A percentile compares a stretch with the other conserved stretches of the same genome.
Conservation (phyloP, 73 alveolate species). For the Uronychia setigera region DNA sequence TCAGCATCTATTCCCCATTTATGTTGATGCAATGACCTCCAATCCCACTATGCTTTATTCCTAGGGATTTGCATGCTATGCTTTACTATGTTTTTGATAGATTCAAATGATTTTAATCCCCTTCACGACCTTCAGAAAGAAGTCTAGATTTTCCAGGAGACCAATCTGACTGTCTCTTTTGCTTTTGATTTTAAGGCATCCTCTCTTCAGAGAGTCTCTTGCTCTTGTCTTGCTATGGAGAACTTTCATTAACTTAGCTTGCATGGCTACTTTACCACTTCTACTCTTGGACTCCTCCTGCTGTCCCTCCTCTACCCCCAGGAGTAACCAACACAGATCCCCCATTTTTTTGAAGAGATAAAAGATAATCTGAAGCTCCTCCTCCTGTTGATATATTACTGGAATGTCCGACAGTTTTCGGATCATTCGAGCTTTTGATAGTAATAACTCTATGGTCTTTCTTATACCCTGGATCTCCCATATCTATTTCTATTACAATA, state of each 20-base stretch:
- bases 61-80: neutral
- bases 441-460: neutral
- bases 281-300: neutral
- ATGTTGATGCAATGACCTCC: neutral
- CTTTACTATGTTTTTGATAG: neutral
- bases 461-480: no score
- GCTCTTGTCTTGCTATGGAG: no score
- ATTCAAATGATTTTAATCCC: no score
- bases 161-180: neutral
- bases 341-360: neutral
- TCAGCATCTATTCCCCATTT: neutral
- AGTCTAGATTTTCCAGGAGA: neutral
- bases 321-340: neutral
- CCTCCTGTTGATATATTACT: neutral
- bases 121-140: neutral
- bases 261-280: no score
- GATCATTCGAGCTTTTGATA: neutral
- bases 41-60: neutral
- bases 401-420: neutral
- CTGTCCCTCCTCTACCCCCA: slow-evolving; percentile 3
- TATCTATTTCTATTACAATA: no score
- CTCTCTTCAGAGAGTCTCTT: no score
- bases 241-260: no score
- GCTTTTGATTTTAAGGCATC: no score
- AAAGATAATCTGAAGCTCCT: neutral